A percentile compares a stretch with the other conserved stretches of the same genome.
Conservation (phyloP, 2,329 filamentous ascomycete species). For the Pseudohalonectria lignicola region DNA sequence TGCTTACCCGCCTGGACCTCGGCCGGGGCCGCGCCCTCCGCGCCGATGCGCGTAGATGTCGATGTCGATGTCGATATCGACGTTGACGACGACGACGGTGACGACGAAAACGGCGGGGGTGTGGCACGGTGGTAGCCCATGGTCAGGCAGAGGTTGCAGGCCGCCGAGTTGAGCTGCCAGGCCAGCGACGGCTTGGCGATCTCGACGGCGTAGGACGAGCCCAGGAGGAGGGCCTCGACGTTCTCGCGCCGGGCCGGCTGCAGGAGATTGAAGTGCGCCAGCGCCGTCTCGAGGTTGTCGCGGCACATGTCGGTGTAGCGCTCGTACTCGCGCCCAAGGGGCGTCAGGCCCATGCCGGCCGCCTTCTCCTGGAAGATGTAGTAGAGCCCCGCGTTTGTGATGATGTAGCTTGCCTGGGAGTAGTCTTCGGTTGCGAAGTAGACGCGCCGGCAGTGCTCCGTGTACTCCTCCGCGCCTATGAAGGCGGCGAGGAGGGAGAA, state of each 20-base stretch:
- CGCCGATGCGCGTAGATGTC: conserved; percentile 19
- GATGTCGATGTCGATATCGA: conserved; percentile 6
- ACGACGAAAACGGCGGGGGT: neutral
- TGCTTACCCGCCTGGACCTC: no score
- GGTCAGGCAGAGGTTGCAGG: conserved; percentile 48
- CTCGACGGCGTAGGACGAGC: conserved; percentile 50
- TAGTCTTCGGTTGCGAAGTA: conserved; percentile 11
- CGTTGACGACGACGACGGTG: neutral
- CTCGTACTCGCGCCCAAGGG: conserved; percentile 21
- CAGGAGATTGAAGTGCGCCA: conserved; percentile 37
- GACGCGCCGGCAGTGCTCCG: conserved; percentile 32
- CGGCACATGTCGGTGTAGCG: conserved; percentile 19
- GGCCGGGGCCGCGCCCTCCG: no score
- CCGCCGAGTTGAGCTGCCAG: conserved; percentile 51
- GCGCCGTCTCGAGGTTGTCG: conserved; percentile 6
- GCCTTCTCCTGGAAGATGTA: conserved; percentile 37
- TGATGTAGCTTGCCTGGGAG: conserved; percentile 30
- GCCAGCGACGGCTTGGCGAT: conserved; percentile 50
- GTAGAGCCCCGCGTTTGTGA: conserved; percentile 36
- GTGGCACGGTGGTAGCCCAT: conserved; percentile 46
- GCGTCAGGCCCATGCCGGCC: conserved; percentile 17
- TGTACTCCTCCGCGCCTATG: conserved; percentile 36
- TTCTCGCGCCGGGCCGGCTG: conserved; percentile 42
- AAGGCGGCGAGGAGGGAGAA: conserved; percentile 16
- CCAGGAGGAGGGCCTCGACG: conserved; percentile 47